Conservation (phyloP, 768 basidiomycete genomes). For the Calocera viscosa region DNA sequence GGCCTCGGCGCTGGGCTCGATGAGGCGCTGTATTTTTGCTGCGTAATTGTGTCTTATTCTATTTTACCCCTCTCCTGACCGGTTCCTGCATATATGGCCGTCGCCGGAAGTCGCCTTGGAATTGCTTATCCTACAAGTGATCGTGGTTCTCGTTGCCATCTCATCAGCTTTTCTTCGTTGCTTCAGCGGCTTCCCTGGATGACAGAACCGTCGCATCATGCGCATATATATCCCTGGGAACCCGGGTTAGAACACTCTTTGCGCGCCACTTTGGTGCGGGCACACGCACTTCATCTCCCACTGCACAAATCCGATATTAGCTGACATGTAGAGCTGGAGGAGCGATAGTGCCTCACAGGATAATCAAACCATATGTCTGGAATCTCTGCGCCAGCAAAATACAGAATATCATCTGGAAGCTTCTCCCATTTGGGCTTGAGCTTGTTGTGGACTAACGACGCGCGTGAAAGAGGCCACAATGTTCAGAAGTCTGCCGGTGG, state of each 20-base stretch:
- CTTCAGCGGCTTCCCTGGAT: not conserved
- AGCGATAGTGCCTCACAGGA: conserved; percentile 17
- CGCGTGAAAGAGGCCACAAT: not conserved
- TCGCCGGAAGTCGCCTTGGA: not conserved
- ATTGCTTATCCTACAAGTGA: not conserved
- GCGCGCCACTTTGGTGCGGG: not conserved
- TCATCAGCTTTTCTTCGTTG: not conserved
- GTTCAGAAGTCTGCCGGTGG: not conserved
- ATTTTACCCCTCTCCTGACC: conserved; percentile 1
- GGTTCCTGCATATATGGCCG: not conserved
- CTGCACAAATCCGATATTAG: conserved; percentile 2
- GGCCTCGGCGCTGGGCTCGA: not conserved
- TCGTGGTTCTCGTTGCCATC: not conserved
- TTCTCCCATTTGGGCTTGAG: conserved; percentile 70
- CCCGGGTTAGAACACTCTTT: conserved; percentile 7
- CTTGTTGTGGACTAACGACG: conserved; percentile 65
- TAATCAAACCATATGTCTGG: conserved; percentile 31
- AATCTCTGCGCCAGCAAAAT: conserved; percentile 67
- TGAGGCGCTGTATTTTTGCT: not conserved
- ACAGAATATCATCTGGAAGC: conserved; percentile 59
- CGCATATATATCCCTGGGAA: conserved; percentile 55
- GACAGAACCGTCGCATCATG: conserved; percentile 36
- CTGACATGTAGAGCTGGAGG: not conserved
- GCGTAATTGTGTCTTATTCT: conserved; percentile 4
- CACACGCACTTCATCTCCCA: conserved; percentile 61